A percentile compares a stretch with the other conserved stretches of the same genome.
These are phyloP conservation scores for Aspergillus floridensis DNA, from an alignment of 2,329 filamentous ascomycete genomes.

Conservation along the genomic window DNA sequence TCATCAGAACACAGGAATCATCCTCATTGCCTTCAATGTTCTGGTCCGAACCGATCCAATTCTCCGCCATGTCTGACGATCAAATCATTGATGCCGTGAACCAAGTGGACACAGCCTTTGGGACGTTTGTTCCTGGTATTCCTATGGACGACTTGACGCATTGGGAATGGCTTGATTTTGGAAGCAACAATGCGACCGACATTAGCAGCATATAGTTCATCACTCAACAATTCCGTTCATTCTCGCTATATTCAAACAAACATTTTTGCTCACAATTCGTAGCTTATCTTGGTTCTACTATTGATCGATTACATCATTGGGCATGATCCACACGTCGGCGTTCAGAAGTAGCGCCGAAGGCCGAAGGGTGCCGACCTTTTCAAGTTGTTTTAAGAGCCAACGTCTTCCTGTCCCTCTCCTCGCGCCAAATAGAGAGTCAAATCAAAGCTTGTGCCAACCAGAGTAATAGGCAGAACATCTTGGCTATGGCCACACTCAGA, in stretches of 20 bases:
- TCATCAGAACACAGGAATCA: slow-evolving; percentile 25
- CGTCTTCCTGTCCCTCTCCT: not conserved
- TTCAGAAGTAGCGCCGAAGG: slow-evolving; percentile 30
- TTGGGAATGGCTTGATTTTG: slow-evolving; percentile 56
- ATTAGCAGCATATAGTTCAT: slow-evolving; percentile 15
- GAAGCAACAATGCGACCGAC: slow-evolving; percentile 21
- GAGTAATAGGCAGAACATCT: not conserved
- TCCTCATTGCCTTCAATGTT: slow-evolving; percentile 30
- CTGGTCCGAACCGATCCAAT: slow-evolving; percentile 57
- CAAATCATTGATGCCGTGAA: slow-evolving; percentile 67
- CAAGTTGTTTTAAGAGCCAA: slow-evolving; percentile 13
- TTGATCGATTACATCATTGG: not conserved
- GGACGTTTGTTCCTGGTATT: slow-evolving; percentile 54
- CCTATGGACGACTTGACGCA: slow-evolving; percentile 60
- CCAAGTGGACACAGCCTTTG: slow-evolving; percentile 60
- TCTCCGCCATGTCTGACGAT: slow-evolving; percentile 68
- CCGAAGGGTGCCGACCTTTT: slow-evolving; percentile 15
- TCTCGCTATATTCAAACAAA: too few species aligned
- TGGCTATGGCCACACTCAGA: slow-evolving; percentile 27
- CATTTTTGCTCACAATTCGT: too few species aligned
- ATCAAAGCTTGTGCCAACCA: not conserved
- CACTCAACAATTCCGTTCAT: too few species aligned
- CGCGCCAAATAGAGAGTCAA: not conserved
- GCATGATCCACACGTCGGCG: slow-evolving; percentile 21
- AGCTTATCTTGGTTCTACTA: not conserved